These are phyloP conservation scores for Fusarium sp. DNA, from an alignment of 2,329 filamentous ascomycete species.

Conservation along the genomic window DNA sequence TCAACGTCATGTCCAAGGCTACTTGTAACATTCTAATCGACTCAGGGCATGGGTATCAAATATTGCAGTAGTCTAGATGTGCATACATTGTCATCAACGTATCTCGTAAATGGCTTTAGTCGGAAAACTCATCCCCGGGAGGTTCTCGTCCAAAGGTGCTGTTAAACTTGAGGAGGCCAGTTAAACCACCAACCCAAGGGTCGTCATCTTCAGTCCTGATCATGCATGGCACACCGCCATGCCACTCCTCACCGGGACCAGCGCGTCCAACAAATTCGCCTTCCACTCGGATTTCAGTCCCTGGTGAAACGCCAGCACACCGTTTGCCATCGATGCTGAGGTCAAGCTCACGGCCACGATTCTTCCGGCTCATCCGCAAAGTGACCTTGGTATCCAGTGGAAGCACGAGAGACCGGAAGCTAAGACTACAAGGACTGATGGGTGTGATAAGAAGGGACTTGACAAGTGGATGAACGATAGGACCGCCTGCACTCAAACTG, in stretches of 20 bases:
- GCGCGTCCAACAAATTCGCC: conserved; percentile 77
- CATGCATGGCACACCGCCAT: conserved; percentile 90
- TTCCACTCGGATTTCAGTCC: conserved; percentile 88
- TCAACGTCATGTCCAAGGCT: neutral
- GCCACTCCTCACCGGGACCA: conserved; percentile 63
- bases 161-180: conserved; percentile 95
- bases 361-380: conserved; percentile 83
- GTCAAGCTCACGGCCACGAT: conserved; percentile 79
- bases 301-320: conserved; percentile 74
- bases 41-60: conserved; percentile 34
- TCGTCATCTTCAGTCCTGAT: conserved; percentile 84
- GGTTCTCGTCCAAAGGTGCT: conserved; percentile 81
- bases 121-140: conserved; percentile 46
- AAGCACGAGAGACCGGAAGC: conserved; percentile 90
- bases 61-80: conserved; percentile 13
- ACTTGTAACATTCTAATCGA: neutral
- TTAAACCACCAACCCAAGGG: conserved; percentile 95
- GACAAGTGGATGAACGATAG: conserved; percentile 93
- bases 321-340: conserved; percentile 83
- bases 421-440: conserved; percentile 91
- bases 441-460: conserved; percentile 90
- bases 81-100: neutral
- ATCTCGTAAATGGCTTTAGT: conserved; percentile 34
- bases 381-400: conserved; percentile 87
- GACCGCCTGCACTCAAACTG: conserved; percentile 90